Evolutionary conservation across 2,329 filamentous ascomycete species (phyloP).

Genomic region (Alternaria solani): DNA sequence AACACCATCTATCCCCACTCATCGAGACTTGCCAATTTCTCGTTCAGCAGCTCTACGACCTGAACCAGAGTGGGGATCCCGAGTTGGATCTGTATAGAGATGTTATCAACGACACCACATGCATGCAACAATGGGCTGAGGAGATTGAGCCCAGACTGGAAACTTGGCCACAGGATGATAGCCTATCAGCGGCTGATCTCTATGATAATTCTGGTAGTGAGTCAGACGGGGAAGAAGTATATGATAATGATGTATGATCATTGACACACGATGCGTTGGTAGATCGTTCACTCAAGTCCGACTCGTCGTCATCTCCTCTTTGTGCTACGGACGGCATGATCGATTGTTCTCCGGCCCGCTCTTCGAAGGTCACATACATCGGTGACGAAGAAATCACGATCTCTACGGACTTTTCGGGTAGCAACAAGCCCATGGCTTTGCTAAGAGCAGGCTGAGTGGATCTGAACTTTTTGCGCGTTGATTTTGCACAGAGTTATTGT

Average conservation of each 20-base stretch:
- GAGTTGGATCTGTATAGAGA: conserved; percentile 29
- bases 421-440: not conserved
- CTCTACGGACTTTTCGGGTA: not conserved
- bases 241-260: conserved; percentile 27
- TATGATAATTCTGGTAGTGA: conserved; percentile 50
- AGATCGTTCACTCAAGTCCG: not conserved
- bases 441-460: not conserved
- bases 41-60: conserved; percentile 26
- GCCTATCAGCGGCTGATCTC: conserved; percentile 40
- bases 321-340: not conserved
- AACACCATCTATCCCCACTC: conserved; percentile 36
- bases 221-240: conserved; percentile 43
- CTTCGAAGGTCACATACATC: not conserved
- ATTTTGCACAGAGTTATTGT: not conserved
- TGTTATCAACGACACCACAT: conserved; percentile 28
- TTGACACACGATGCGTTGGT: not conserved
- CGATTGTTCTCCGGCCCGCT: not conserved
- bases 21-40: conserved; percentile 32
- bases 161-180: conserved; percentile 40
- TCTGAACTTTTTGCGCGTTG: not conserved
- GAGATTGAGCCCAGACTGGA: conserved; percentile 36
- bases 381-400: not conserved
- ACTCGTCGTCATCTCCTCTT: not conserved
- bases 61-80: conserved; percentile 33
- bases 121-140: conserved; percentile 33